phyloP scores from a whole-genome alignment of 1,284 basidiomycete genomes.

The Phlebopus sp. region DNA sequence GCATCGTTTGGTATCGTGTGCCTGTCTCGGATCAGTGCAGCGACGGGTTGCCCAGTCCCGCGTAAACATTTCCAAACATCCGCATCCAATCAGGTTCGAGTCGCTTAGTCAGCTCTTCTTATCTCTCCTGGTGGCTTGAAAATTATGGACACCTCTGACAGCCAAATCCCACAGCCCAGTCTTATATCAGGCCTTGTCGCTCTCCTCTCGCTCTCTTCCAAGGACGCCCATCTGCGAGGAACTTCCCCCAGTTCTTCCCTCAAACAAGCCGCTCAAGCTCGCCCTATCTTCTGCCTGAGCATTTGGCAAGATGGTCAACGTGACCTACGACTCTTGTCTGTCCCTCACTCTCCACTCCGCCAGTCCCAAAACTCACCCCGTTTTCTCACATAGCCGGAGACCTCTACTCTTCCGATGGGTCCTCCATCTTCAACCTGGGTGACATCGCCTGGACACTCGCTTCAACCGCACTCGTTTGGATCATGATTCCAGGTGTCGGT shows the following conservation, averaged over 20 bases:
- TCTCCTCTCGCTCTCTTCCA: neutral
- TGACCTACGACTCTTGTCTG: slow-evolving; percentile 37
- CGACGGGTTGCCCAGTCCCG: no score
- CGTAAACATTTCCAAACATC: slow-evolving; percentile 1
- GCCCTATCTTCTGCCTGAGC: neutral
- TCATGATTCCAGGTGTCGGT: slow-evolving; percentile 91
- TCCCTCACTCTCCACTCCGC: neutral
- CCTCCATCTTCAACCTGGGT: slow-evolving; percentile 65
- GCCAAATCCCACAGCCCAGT: slow-evolving; percentile 19
- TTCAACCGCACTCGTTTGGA: slow-evolving; percentile 76
- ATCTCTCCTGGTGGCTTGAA: slow-evolving; percentile 20
- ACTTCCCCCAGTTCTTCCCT: neutral
- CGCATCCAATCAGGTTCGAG: neutral
- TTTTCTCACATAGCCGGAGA: slow-evolving; percentile 35
- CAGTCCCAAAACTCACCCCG: neutral
- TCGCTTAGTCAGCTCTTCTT: slow-evolving; percentile 25
- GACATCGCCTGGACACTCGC: slow-evolving; percentile 80
- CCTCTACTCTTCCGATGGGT: slow-evolving; percentile 36
- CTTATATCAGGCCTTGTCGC: slow-evolving; percentile 20
- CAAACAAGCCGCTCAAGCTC: slow-evolving; percentile 1
- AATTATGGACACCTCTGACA: neutral
- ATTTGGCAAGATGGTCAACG: slow-evolving; percentile 34
- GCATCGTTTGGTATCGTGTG: no score
- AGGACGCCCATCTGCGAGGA: slow-evolving; percentile 5
- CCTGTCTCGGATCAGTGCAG: no score